Conservation (phyloP, 139 green algal genomes). For the Nannochloris sp. region DNA sequence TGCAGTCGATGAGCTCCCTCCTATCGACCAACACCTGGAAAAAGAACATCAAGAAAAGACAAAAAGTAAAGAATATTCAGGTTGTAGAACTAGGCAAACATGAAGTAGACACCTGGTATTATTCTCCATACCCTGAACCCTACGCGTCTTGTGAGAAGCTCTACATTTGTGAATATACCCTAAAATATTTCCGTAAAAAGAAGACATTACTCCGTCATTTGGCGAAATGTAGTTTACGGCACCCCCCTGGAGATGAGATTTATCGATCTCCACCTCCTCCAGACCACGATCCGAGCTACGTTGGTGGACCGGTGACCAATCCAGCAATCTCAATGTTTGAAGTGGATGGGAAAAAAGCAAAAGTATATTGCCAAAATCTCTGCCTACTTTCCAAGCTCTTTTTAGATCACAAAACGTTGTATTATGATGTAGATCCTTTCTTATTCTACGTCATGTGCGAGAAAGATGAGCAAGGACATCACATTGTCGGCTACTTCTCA, state of each 20-base stretch:
- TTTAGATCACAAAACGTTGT: constrained; percentile 99
- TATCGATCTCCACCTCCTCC: constrained; percentile 46
- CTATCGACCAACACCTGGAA: constrained; percentile 38
- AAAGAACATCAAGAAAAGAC: constrained; percentile 70
- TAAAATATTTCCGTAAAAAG: constrained; percentile 63
- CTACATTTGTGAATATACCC: constrained; percentile 85
- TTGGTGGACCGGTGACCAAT: constrained; percentile 42
- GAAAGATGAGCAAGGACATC: constrained; percentile 81
- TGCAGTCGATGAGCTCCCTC: constrained; percentile 3
- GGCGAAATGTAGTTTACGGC: constrained; percentile 38
- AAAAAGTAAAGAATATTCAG: constrained; percentile 67
- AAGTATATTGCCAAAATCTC: constrained; percentile 88
- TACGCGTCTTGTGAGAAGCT: constrained; percentile 62
- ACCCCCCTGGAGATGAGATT: constrained; percentile 79
- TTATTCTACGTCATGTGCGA: constrained; percentile 99
- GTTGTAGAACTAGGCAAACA: constrained; percentile 39
- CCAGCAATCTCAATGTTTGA: constrained; percentile 59
- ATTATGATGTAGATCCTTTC: constrained; percentile 99
- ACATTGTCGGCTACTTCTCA: constrained; percentile 92
- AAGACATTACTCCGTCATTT: constrained; percentile 53
- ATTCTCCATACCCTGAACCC: constrained; percentile 55
- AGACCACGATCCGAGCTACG: constrained; percentile 28
- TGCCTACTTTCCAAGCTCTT: constrained; percentile 99
- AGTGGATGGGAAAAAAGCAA: constrained; percentile 75
- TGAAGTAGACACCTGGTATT: constrained; percentile 64